Evolutionary conservation across 352 stramenopile species (phyloP), one percentile per base, ranked within the genome.

Genomic region (Hyaloperonospora brassicae): DNA sequence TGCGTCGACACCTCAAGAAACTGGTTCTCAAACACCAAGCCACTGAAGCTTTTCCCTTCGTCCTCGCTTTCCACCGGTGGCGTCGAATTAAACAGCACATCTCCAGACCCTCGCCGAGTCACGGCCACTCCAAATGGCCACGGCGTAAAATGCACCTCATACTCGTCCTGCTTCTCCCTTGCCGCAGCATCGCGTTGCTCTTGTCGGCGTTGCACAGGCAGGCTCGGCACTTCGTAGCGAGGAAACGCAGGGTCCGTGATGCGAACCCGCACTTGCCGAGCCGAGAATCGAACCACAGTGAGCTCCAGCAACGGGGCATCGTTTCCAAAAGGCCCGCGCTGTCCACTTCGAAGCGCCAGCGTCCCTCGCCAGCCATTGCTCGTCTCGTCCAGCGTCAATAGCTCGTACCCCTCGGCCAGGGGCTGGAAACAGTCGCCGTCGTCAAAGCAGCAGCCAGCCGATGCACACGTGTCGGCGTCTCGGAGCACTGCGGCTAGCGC

Each of bases 81-180:
- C 23, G 84, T 95, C 24, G 82, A 93, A 64, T 95, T 92, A 65
- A 95, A 95, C 45, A 95, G 35, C 31, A 89, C 68, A 47, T 90
- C 80, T 0, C 62, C 66, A 10, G 74, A 76, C 6, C 72, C 40
- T 14, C 66, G 70, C 13, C 79, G 69, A 0, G 75, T 86, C 13
- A 93, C 72, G 0, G 77, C 80, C 0, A 95, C 56, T 17, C 79
- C 81, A 61, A 93, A 95, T 23, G 84, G 84, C 22, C 58, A 64
- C 14, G 68, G 48, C 17, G 74, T 90, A 51, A 93, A 87, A 30
- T 77, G 58, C 2, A 91, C 76, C 7, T 73, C 14, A 53, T 78
- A 91, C 2, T 67, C 45, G 23, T 52, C 52, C 12, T 47, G 35
- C 0, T 35, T 47, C 7, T 41, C 46, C 5, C 49, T 5, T 4